These are phyloP conservation scores for Atkinsonella hypoxylon DNA, from an alignment of 2,329 filamentous ascomycete genomes.

Conservation along the genomic window DNA sequence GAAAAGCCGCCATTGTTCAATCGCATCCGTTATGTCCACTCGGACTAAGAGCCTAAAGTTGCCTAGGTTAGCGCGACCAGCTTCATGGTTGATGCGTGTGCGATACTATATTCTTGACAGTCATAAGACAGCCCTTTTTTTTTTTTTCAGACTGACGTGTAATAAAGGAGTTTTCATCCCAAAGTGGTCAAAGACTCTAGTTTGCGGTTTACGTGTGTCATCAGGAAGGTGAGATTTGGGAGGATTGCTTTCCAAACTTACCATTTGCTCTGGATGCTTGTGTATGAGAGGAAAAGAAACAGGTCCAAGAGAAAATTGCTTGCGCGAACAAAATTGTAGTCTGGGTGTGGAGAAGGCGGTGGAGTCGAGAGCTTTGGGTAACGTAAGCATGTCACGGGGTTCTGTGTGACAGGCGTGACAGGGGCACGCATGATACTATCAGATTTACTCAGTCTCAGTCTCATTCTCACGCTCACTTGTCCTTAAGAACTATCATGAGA, in stretches of 20 bases:
- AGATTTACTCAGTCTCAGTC: background rate
- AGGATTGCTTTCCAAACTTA: constrained; percentile 8
- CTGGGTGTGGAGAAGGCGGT: constrained; percentile 12
- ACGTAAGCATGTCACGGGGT: constrained; percentile 19
- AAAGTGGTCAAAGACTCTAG: constrained; percentile 91
- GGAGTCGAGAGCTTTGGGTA: constrained; percentile 1
- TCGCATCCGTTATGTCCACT: constrained; percentile 6
- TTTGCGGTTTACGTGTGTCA: constrained; percentile 79
- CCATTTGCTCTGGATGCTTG: constrained; percentile 5
- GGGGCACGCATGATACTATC: background rate
- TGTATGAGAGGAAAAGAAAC: constrained; percentile 5
- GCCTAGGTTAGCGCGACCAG: constrained; percentile 14
- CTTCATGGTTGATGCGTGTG: background rate
- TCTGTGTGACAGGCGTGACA: constrained; percentile 18
- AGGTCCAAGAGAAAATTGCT: constrained; percentile 14
- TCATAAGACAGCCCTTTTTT: constrained; percentile 6
- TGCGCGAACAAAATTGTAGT: constrained; percentile 14
- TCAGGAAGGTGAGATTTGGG: constrained; percentile 38
- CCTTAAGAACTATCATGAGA: background rate
- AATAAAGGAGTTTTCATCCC: constrained; percentile 79
- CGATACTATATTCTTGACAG: constrained; percentile 3
- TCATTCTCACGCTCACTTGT: background rate
- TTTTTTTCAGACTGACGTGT: constrained; percentile 79
- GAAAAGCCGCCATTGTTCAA: background rate
- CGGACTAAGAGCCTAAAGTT: constrained; percentile 4